Evolutionary conservation across 768 basidiomycete genomes (phyloP), one percentile per base, ranked within the genome.

Genomic region (Rhizopogon rudus): DNA sequence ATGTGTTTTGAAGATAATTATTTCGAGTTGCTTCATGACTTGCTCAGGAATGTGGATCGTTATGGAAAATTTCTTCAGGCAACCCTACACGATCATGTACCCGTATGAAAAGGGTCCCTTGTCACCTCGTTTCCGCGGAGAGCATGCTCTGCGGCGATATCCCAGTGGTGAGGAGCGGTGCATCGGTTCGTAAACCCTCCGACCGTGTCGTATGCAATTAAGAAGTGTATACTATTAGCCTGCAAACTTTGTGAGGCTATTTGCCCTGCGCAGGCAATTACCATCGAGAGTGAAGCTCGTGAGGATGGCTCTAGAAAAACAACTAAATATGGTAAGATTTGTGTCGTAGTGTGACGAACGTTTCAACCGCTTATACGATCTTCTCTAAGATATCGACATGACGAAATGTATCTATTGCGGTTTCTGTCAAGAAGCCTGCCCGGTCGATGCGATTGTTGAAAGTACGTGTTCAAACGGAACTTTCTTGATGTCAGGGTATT

Each of bases 371-470:
- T 53, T 25, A 40, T 39, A 51, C 35, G 39, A 54, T 63, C 42
- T 10, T 41, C 45, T 51, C 51, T 29, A 61, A 95, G 93, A 98
- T 74, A 94, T 98, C 65, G 97, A 99, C 71, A 99, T 99, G 97
- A 99, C 97, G 57, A 98, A 95, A 80, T 98, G 97, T 75, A 99
- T 99, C 66, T 99, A 99, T 78, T 99, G 97, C 73, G 97, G 97
- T 52, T 98, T 98, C 80, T 98, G 97, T 72, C 96, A 98, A 73
- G 97, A 98, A 75, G 97, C 97, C 31, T 99, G 97, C 71, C 97
- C 97, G 2, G 97, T 98, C 55, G 97, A 98, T 73, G 97, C 97
- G 57, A 98, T 99, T 64, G 97, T 99, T 53, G 97, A 98, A 78
- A 96, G 95, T 96, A 68, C 61, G 92, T 76, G 41, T 50, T 25